Percentiles rank a stretch among this genome's conserved stretches.
Evolutionary conservation across 179 eudicot species (phyloP).

Genomic region (Silene noctiflora): DNA sequence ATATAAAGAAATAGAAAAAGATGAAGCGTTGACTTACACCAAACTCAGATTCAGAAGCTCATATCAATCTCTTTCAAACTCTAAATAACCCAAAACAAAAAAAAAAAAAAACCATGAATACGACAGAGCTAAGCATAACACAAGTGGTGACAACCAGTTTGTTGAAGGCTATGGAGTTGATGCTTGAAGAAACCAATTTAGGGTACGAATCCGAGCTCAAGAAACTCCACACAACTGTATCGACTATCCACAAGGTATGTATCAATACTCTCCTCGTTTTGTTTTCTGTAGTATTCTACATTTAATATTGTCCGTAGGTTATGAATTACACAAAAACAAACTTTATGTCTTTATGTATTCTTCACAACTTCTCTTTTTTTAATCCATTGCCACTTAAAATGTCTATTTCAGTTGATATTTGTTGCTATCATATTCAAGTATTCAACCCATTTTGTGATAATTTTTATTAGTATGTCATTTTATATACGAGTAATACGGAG

Average conservation of each 20-base stretch:
- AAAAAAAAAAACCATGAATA: background rate
- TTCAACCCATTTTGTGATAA: no score
- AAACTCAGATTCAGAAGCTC: background rate
- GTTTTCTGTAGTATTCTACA: no score
- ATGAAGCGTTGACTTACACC: background rate
- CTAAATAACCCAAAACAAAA: background rate
- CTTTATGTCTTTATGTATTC: no score
- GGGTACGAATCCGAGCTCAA: slow-evolving; percentile 2
- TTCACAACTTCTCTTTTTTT: no score
- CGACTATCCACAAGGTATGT: background rate
- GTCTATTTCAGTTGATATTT: no score
- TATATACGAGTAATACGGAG: no score
- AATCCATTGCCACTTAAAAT: no score
- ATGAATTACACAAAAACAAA: no score
- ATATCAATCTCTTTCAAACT: background rate
- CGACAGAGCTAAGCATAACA: background rate
- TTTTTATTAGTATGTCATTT: no score
- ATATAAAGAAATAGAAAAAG: background rate
- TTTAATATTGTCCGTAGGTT: no score
- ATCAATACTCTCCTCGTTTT: no score
- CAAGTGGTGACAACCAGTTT: background rate
- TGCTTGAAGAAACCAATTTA: background rate
- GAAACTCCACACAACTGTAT: background rate
- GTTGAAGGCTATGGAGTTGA: background rate
- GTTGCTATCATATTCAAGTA: no score